Percentiles rank a stretch among this genome's conserved stretches.
phyloP scores from a whole-genome alignment of 208 protist species.

The Novymonas esmeraldas region DNA sequence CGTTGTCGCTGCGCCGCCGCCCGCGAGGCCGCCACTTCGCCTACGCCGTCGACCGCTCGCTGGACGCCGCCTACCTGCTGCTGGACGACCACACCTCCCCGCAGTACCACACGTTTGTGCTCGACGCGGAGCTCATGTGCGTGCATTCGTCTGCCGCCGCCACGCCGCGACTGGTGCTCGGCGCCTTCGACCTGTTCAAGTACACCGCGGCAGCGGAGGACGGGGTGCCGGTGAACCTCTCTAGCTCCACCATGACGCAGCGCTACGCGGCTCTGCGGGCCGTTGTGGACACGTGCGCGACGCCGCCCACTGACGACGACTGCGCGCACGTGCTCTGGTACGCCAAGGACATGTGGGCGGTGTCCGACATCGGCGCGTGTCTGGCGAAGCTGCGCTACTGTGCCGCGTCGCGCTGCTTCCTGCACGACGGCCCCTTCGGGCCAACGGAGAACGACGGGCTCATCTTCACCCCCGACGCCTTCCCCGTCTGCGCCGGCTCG shows the following conservation, averaged over 20 bases:
- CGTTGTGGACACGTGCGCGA: slow-evolving; percentile 28
- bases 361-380: slow-evolving; percentile 41
- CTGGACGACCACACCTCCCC: slow-evolving; percentile 30
- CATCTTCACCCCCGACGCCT: slow-evolving; percentile 79
- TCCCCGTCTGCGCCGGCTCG: slow-evolving; percentile 60
- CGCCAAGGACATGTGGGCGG: slow-evolving; percentile 69
- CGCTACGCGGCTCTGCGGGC: slow-evolving; percentile 44
- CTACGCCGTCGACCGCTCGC: slow-evolving; percentile 63
- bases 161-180: slow-evolving; percentile 31
- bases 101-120: slow-evolving; percentile 33
- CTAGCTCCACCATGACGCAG: slow-evolving; percentile 34
- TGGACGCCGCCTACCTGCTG: slow-evolving; percentile 60
- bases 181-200: slow-evolving; percentile 59
- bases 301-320: background rate
- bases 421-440: slow-evolving; percentile 51
- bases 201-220: slow-evolving; percentile 27
- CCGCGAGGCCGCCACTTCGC: slow-evolving; percentile 27
- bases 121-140: slow-evolving; percentile 74
- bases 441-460: slow-evolving; percentile 77
- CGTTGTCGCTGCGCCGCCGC: slow-evolving; percentile 7
- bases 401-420: slow-evolving; percentile 30
- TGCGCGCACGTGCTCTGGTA: slow-evolving; percentile 36
- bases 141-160: slow-evolving; percentile 7
- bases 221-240: slow-evolving; percentile 6
- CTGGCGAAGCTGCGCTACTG: slow-evolving; percentile 31